phyloP scores from a whole-genome alignment of 352 stramenopile species.

The Phytophthora ramorum region DNA sequence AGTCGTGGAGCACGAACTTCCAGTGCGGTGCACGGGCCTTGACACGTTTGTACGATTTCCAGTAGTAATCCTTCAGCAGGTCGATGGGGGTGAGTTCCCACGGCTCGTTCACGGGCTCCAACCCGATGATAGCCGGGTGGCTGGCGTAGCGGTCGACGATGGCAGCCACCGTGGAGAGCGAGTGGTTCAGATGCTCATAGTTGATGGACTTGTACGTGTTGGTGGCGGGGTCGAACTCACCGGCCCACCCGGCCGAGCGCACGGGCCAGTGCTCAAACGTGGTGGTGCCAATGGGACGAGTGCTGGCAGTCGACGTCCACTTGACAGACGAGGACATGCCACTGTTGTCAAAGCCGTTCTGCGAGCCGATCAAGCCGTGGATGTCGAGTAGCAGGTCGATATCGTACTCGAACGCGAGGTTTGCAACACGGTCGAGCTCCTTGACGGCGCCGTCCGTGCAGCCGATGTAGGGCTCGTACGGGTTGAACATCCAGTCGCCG shows the following conservation, averaged over 20 bases:
- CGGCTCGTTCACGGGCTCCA: conserved; percentile 96
- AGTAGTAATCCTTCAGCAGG: conserved; percentile 95
- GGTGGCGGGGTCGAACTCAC: conserved; percentile 84
- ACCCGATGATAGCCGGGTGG: conserved; percentile 89
- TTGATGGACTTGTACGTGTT: conserved; percentile 94
- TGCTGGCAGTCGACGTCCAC: conserved; percentile 87
- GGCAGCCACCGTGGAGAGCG: conserved; percentile 82
- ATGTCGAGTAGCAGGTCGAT: conserved; percentile 94
- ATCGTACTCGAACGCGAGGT: conserved; percentile 87
- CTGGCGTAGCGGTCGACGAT: conserved; percentile 91
- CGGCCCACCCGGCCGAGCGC: conserved; percentile 91
- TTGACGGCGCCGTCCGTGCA: conserved; percentile 94
- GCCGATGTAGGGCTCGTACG: conserved; percentile 93
- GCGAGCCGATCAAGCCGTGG: conserved; percentile 91
- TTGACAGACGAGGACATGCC: conserved; percentile 88
- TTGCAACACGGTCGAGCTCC: conserved; percentile 90
- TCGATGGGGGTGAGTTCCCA: conserved; percentile 95
- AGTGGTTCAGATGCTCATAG: conserved; percentile 92
- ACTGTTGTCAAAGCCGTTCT: conserved; percentile 97
- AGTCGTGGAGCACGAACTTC: conserved; percentile 97
- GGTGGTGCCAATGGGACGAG: conserved; percentile 76
- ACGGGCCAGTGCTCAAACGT: conserved; percentile 95
- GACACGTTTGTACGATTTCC: conserved; percentile 95
- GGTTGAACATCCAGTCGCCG: conserved; percentile 95
- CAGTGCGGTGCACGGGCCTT: conserved; percentile 93